Conservation (phyloP, 257 asterid genomes). For the Solanum bulbocastanum region DNA sequence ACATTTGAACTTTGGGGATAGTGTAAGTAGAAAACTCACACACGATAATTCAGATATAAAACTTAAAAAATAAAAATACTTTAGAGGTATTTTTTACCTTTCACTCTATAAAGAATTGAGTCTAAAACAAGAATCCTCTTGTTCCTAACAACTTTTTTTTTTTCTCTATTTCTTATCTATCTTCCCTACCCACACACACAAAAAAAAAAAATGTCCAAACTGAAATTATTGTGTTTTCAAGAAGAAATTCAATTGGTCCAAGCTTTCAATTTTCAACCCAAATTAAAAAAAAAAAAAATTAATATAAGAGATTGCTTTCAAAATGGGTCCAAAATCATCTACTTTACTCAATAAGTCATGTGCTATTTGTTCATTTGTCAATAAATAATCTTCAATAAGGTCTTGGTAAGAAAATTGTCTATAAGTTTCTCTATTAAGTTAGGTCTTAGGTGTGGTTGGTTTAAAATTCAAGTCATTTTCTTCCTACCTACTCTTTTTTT, state of each 20-base stretch:
- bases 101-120: neutral
- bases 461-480: neutral
- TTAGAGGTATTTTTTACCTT: neutral
- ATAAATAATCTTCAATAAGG: neutral
- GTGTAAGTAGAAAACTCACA: neutral
- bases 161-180: neutral
- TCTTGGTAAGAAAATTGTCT: constrained; percentile 1
- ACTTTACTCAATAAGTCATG: constrained; percentile 20
- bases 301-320: constrained; percentile 7
- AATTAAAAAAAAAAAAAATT: neutral
- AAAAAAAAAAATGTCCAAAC: neutral
- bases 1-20: neutral
- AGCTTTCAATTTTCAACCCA: neutral
- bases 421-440: neutral
- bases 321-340: constrained; percentile 26
- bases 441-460: neutral
- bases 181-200: neutral
- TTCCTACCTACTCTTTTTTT: neutral
- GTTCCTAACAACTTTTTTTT: neutral
- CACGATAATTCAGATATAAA: neutral
- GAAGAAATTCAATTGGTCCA: neutral
- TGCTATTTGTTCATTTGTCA: constrained; percentile 7
- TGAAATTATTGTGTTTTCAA: neutral
- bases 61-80: neutral
- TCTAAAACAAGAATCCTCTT: neutral